Evolutionary conservation across 2,329 filamentous ascomycete species (phyloP).

Genomic region (Coniella vitis): DNA sequence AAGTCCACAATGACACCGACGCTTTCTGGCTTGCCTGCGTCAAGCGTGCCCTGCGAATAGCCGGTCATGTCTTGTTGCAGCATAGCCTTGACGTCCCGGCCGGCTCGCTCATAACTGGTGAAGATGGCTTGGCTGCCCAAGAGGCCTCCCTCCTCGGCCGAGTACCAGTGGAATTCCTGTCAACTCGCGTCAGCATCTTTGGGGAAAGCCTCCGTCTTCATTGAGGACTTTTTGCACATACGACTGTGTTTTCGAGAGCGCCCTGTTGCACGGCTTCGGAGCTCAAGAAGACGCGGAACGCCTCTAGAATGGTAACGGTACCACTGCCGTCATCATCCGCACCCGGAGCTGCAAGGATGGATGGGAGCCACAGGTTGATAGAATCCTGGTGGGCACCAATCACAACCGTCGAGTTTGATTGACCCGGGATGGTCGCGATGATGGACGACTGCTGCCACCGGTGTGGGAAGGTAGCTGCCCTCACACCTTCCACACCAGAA

Average conservation of each 20-base stretch:
- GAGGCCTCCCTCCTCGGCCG: conserved; percentile 63
- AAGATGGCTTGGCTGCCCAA: conserved; percentile 58
- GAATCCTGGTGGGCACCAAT: conserved; percentile 76
- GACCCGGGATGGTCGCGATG: conserved; percentile 73
- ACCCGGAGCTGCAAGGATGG: conserved; percentile 64
- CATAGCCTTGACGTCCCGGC: conserved; percentile 32
- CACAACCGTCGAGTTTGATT: conserved; percentile 60
- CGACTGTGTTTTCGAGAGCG: conserved; percentile 60
- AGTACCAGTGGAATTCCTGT: conserved; percentile 55
- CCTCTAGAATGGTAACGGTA: conserved; percentile 74
- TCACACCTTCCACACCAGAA: conserved; percentile 51
- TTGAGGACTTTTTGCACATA: not conserved
- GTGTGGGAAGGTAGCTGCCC: conserved; percentile 50
- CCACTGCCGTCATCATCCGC: conserved; percentile 72
- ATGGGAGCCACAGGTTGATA: conserved; percentile 68
- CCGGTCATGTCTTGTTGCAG: conserved; percentile 40
- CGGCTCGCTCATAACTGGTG: conserved; percentile 27
- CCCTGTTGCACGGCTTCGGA: conserved; percentile 56
- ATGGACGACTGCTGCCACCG: conserved; percentile 70
- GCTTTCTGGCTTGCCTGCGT: conserved; percentile 21
- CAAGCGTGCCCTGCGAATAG: conserved; percentile 22
- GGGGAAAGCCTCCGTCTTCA: not conserved
- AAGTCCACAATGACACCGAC: conserved; percentile 36
- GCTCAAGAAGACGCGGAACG: conserved; percentile 62
- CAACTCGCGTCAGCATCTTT: not conserved